Evolutionary conservation across 345 rosid species (phyloP).

Genomic region (Salix caprea): DNA sequence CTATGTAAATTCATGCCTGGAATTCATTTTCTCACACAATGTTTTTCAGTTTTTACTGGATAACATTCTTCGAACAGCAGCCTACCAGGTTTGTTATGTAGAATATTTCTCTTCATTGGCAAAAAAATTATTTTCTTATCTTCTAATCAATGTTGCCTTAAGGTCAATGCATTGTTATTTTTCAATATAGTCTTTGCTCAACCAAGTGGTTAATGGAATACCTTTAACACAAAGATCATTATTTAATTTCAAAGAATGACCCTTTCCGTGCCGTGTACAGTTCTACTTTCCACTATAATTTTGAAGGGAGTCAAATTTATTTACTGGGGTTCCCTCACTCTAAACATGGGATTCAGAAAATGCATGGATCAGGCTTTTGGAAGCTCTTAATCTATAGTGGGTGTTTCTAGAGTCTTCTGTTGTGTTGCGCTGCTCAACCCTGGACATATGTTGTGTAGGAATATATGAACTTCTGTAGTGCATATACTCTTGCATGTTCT

Average conservation of each 20-base stretch:
- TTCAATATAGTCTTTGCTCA: not conserved
- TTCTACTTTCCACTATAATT: too few species aligned
- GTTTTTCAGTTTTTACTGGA: constrained; percentile 77
- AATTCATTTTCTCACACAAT: constrained; percentile 63
- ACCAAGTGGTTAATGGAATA: not conserved
- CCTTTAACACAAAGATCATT: not conserved
- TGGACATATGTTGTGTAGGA: not conserved
- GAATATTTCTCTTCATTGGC: not conserved
- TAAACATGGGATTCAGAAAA: too few species aligned
- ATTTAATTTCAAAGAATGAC: not conserved
- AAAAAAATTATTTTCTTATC: not conserved
- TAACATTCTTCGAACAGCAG: constrained; percentile 77
- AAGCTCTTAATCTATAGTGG: too few species aligned
- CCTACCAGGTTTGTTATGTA: constrained; percentile 58
- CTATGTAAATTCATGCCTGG: constrained; percentile 66
- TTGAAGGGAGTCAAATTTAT: too few species aligned
- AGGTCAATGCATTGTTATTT: not conserved
- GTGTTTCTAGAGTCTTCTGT: not conserved
- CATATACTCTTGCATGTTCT: not conserved
- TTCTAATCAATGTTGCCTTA: not conserved
- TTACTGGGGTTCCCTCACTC: too few species aligned
- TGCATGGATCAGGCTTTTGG: too few species aligned
- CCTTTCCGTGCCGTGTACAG: not conserved
- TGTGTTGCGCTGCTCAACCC: not conserved
- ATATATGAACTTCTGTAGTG: not conserved